Conservation (phyloP, 768 basidiomycete genomes). For the Suillus plorans region DNA sequence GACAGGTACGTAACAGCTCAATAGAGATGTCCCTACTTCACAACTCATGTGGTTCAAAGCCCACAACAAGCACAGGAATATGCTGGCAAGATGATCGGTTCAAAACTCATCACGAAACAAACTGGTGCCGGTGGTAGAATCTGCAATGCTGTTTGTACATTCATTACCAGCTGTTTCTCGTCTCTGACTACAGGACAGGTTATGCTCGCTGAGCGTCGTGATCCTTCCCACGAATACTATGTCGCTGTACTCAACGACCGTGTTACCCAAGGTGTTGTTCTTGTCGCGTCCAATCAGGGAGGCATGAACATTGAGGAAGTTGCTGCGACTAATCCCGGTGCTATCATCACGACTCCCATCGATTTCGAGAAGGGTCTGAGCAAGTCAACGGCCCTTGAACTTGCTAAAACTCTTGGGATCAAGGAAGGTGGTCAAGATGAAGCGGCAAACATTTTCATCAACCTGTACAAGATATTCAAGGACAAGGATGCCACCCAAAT, state of each 20-base stretch:
- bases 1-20: conserved; percentile 57
- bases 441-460: conserved; percentile 91
- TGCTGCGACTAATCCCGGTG: conserved; percentile 89
- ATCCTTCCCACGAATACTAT: conserved; percentile 96
- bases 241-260: conserved; percentile 97
- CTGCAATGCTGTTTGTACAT: conserved; percentile 83
- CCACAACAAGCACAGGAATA: conserved; percentile 86
- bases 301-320: conserved; percentile 99
- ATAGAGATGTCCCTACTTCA: conserved; percentile 1
- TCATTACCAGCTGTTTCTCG: conserved; percentile 1
- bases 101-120: conserved; percentile 97
- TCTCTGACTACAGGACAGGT: conserved; percentile 52
- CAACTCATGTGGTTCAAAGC: conserved; percentile 37
- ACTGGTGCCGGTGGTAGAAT: conserved; percentile 89
- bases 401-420: conserved; percentile 93
- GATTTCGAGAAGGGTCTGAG: conserved; percentile 80
- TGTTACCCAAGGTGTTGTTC: conserved; percentile 80
- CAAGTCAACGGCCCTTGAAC: conserved; percentile 62
- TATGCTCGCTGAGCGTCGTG: conserved; percentile 95
- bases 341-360: conserved; percentile 95
- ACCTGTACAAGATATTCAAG: conserved; percentile 95
- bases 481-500: conserved; percentile 99
- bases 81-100: conserved; percentile 91
- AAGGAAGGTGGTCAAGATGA: conserved; percentile 72
- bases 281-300: conserved; percentile 92